Conservation (phyloP, 352 stramenopile species). For the Globisporangium cystogenes region DNA sequence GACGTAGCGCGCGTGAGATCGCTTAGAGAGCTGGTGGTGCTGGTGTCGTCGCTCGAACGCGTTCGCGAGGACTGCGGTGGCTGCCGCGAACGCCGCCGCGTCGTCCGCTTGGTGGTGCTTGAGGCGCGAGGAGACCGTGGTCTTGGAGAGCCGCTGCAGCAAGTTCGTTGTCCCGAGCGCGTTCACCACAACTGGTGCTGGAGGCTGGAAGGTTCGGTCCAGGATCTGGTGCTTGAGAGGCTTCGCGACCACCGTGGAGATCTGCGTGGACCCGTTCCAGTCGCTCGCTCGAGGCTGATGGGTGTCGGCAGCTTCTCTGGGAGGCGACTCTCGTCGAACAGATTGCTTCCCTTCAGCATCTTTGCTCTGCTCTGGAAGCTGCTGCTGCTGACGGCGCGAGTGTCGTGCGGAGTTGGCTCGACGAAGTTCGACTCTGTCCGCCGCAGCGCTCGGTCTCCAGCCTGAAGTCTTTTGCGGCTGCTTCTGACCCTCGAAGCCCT, state of each 20-base stretch:
- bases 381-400: neutral
- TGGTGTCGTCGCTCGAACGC: conserved; percentile 8
- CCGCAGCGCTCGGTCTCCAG: neutral
- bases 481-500: neutral
- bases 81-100: conserved; percentile 12
- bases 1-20: neutral
- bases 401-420: neutral
- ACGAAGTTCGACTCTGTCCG: neutral
- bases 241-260: conserved; percentile 23
- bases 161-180: conserved; percentile 26
- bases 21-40: neutral
- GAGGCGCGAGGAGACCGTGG: conserved; percentile 47
- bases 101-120: conserved; percentile 17
- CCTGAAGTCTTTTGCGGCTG: neutral
- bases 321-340: conserved; percentile 8
- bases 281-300: conserved; percentile 2
- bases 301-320: neutral
- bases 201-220: conserved; percentile 42
- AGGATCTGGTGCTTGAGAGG: conserved; percentile 57
- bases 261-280: conserved; percentile 56
- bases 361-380: neutral
- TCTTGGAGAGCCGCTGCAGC: conserved; percentile 40
- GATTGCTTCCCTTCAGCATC: neutral
- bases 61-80: conserved; percentile 2
- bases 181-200: conserved; percentile 27